These are phyloP conservation scores for Lipomyces yamadae DNA, from an alignment of 805 yeast species.

Conservation along the genomic window DNA sequence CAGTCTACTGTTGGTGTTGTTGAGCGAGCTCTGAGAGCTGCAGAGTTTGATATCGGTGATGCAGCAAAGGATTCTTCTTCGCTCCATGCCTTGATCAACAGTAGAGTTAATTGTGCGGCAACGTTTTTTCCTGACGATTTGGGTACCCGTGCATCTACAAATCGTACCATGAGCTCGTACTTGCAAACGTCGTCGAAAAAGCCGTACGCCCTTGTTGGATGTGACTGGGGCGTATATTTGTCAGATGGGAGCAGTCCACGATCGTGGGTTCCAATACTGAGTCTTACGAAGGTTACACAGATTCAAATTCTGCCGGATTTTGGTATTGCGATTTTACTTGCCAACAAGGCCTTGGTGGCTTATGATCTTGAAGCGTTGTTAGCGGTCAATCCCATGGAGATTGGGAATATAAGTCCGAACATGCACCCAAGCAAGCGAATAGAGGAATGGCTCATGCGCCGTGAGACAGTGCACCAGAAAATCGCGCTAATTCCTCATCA, in stretches of 20 bases:
- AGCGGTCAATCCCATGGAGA: slow-evolving; percentile 11
- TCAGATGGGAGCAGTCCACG: slow-evolving; percentile 43
- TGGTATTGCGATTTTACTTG: slow-evolving; percentile 61
- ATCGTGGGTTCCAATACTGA: slow-evolving; percentile 63
- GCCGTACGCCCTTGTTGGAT: slow-evolving; percentile 56
- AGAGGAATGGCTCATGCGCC: background rate
- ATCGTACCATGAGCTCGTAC: slow-evolving; percentile 22
- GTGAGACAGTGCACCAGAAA: background rate
- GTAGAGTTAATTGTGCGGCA: slow-evolving; percentile 51
- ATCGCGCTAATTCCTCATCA: background rate
- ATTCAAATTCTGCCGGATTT: slow-evolving; percentile 64
- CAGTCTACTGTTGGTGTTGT: slow-evolving; percentile 46
- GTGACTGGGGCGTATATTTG: slow-evolving; percentile 66
- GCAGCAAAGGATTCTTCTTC: slow-evolving; percentile 27
- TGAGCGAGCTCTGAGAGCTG: slow-evolving; percentile 44
- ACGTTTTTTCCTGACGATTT: slow-evolving; percentile 54
- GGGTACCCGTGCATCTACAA: slow-evolving; percentile 45
- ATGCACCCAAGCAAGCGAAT: background rate
- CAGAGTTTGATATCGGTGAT: slow-evolving; percentile 26
- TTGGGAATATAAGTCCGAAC: background rate
- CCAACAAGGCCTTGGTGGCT: slow-evolving; percentile 63
- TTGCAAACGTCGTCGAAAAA: slow-evolving; percentile 33
- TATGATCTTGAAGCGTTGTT: slow-evolving; percentile 66
- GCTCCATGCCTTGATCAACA: slow-evolving; percentile 42
- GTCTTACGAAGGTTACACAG: slow-evolving; percentile 58